Conservation (phyloP, 1,284 basidiomycete species). For the Phylloboletellus chloephorus region DNA sequence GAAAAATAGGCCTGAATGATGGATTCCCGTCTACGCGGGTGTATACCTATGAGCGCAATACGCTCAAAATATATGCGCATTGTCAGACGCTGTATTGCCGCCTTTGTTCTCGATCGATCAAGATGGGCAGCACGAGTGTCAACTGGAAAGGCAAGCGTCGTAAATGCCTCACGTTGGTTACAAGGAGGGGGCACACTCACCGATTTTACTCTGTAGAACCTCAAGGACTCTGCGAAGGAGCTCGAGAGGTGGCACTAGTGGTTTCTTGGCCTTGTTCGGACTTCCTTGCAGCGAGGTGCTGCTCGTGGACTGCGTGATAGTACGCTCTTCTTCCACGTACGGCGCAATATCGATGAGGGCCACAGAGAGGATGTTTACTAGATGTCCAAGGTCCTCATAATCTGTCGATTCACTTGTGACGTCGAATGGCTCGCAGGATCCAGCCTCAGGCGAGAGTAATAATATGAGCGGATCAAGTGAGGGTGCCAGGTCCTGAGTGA, state of each 20-base stretch:
- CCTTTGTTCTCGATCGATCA: constrained; percentile 66
- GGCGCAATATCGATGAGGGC: constrained; percentile 52
- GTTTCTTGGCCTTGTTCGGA: constrained; percentile 35
- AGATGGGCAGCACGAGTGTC: constrained; percentile 68
- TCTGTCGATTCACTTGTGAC: constrained; percentile 43
- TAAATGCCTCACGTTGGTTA: neutral
- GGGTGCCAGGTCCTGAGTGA: constrained; percentile 37
- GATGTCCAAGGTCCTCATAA: constrained; percentile 52
- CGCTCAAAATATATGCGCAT: constrained; percentile 63
- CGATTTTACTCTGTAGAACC: constrained; percentile 53
- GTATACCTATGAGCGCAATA: constrained; percentile 28
- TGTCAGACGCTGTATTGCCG: constrained; percentile 53
- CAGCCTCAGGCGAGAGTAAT: constrained; percentile 33
- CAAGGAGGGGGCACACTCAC: constrained; percentile 36
- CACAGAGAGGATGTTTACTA: constrained; percentile 49
- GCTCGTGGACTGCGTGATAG: constrained; percentile 14
- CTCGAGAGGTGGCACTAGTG: constrained; percentile 38
- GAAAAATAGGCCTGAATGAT: constrained; percentile 31
- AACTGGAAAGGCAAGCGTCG: constrained; percentile 36
- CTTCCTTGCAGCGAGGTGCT: constrained; percentile 20
- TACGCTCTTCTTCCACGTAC: constrained; percentile 48
- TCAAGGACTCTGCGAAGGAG: constrained; percentile 45
- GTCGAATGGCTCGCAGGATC: constrained; percentile 39
- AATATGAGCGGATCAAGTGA: constrained; percentile 42
- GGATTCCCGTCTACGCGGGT: constrained; percentile 19